Base-by-base conservation (phyloP, 2,329 filamentous ascomycete genomes). In the Penicillium vulpinum region DNA sequence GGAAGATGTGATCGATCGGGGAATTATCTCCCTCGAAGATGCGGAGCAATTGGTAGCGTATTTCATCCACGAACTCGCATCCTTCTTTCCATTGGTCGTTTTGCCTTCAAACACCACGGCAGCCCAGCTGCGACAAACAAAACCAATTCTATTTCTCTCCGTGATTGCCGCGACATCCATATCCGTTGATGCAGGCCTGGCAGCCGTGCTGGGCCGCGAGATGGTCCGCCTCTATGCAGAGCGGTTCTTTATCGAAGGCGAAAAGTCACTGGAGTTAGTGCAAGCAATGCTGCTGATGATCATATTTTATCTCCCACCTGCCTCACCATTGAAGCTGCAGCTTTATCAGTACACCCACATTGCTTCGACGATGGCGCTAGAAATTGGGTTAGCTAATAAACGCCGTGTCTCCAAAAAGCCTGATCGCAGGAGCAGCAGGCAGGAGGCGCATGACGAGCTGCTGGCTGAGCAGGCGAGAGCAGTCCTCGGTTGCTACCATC, bases 111-210 rank as follows among this genome's bases (percentile, higher is more conserved):
- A 58, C 38, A 71, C 69, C 33, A 71, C 70, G 0, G 70, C 70
- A 16, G 59, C 62, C 11, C 69, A 70, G 21, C 50, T 74, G 49
- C 70, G 71, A 51, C 62, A 63, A 21, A 63, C 66, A 36, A 87
- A 84, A 67, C 89, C 89, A 1, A 79, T 84, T 2, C 77, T 92
- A 9, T 91, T 91, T 66, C 78, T 90, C n/a, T 81, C 88, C 29
- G 78, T 91, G 65, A 83, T 92, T 73, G 83, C 87, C 0, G 85
- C 84, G 9, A 83, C 87, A 5, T 82, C 86, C 5, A 84, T 83
- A 10, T 83, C 87, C 60, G 77, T 79, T 21, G 24, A 77, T 82
- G 55, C 65, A 5, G 67, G 72, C 3, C 62, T 82, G 5, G 78
- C 79, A 38, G 71, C 70, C 8, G 64, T 67, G 26, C 70, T 83